phyloP scores from a whole-genome alignment of 257 asterid species.

The Striga asiatica region DNA sequence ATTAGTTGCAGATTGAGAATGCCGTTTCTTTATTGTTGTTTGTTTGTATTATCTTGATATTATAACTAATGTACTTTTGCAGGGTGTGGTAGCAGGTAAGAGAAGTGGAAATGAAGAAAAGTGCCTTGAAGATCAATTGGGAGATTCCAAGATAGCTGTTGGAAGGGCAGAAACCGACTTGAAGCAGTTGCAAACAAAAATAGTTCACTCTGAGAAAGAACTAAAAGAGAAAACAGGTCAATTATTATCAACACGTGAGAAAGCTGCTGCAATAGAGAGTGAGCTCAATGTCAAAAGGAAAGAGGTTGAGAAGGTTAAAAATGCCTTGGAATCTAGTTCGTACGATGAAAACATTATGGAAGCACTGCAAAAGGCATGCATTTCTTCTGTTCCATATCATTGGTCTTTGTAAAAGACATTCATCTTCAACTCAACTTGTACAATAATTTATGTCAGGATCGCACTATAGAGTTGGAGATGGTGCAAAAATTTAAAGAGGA shows the following conservation, averaged over 20 bases:
- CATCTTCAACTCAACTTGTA: constrained; percentile 14
- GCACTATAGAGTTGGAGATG: constrained; percentile 47
- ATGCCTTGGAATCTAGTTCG: constrained; percentile 53
- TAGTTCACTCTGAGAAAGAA: constrained; percentile 79
- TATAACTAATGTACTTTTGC: constrained; percentile 7
- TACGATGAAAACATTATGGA: constrained; percentile 79
- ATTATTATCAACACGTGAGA: constrained; percentile 54
- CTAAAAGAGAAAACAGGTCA: constrained; percentile 55
- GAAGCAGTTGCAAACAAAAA: constrained; percentile 86
- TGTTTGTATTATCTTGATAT: constrained; percentile 7
- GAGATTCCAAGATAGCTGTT: constrained; percentile 83
- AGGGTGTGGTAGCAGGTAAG: constrained; percentile 97
- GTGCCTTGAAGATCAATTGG: constrained; percentile 95
- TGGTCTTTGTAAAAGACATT: constrained; percentile 6
- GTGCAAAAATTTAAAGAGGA: constrained; percentile 77
- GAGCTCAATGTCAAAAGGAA: constrained; percentile 50
- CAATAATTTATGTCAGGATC: constrained; percentile 45
- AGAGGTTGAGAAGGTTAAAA: constrained; percentile 59
- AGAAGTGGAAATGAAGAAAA: constrained; percentile 93
- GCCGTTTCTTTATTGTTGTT: no score
- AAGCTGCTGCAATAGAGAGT: constrained; percentile 63
- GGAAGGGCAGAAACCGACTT: constrained; percentile 84
- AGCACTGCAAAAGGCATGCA: constrained; percentile 61
- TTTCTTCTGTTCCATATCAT: background rate
- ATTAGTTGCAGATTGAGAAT: background rate